Evolutionary conservation across 768 basidiomycete genomes (phyloP), one percentile per base, ranked within the genome.

Genomic region (Leccinum barrowsii): DNA sequence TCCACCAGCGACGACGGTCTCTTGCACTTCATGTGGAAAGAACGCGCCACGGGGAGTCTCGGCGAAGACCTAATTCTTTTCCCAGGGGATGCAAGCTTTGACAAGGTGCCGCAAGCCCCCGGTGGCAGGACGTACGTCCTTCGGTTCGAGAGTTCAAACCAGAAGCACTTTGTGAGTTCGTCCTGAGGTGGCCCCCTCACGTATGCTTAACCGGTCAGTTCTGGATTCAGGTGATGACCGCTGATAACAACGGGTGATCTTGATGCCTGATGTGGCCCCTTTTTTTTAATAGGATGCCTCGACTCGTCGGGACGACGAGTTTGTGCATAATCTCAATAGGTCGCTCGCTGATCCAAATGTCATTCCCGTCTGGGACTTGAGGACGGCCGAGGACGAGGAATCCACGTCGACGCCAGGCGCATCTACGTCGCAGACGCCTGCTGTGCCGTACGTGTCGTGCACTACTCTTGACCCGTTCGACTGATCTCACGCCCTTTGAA

Each of bases 41-140:
- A 90, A 69, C 77, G 90, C 65, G 76, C 76, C 12, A 86, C 84
- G 3, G 79, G 82, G 48, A 73, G 73, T 13, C 72, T 80, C 8
- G 86, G 86, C 64, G 90, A 92, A 76, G 94, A 97, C 66, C 75
- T 94, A 55, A 92, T 96, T 61, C 75, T 96, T 54, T 92, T 95
- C 71, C 92, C 92, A 1, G 82, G 83, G 2, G 94, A 97, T 72
- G 93, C 94, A 4, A 82, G 80, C 1, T 92, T 97, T 68, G 79
- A 80, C 64, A 88, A 86, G 72, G 88, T 95, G 10, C 59, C 81
- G 2, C 84, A 92, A 66, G 82, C 87, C 10, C 68, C 75, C 0
- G 77, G 77, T 32, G 91, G 89, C 6, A 78, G 92, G 60, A 85
- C 88, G 5, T 92, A 90, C 65, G 90, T 95, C 61, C 86, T 96